Evolutionary conservation across 2,329 filamentous ascomycete genomes (phyloP).

Genomic region (Dactylellina drechsleri): DNA sequence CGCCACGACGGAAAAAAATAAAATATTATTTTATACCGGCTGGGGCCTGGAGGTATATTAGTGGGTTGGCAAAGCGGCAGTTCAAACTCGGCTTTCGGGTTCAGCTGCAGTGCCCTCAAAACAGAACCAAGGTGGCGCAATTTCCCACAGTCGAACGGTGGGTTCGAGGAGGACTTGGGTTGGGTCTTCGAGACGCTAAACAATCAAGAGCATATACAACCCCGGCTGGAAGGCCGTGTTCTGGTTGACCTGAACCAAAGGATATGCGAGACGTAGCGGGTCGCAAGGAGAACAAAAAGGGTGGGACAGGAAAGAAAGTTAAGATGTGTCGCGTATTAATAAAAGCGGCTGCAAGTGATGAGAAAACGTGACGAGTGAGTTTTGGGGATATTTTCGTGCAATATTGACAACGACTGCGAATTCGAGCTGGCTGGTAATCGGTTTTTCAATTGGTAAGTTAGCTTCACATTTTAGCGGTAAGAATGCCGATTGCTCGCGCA

Average conservation of each 20-base stretch:
- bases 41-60: constrained; percentile 27
- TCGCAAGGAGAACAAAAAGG: constrained; percentile 10
- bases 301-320: constrained; percentile 48
- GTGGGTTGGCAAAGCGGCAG: constrained; percentile 47
- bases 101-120: constrained; percentile 52
- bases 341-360: constrained; percentile 49
- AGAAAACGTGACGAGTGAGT: constrained; percentile 48
- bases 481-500: constrained; percentile 47
- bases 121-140: constrained; percentile 52
- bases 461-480: constrained; percentile 48
- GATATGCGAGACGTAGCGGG: constrained; percentile 20
- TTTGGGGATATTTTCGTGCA: constrained; percentile 50
- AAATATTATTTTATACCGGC: constrained; percentile 26
- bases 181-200: constrained; percentile 30
- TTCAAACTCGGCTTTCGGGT: constrained; percentile 50
- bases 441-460: constrained; percentile 53
- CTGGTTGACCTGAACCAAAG: constrained; percentile 44
- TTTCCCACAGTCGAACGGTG: constrained; percentile 54
- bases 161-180: constrained; percentile 40
- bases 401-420: constrained; percentile 35
- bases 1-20: constrained; percentile 45
- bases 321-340: constrained; percentile 46
- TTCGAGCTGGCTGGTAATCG: constrained; percentile 23
- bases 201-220: constrained; percentile 33
- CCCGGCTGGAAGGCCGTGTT: constrained; percentile 34